Evolutionary conservation across 768 basidiomycete species (phyloP), one percentile per base, ranked within the genome.

Genomic region (Rhodosporidiobolus odoratus): DNA sequence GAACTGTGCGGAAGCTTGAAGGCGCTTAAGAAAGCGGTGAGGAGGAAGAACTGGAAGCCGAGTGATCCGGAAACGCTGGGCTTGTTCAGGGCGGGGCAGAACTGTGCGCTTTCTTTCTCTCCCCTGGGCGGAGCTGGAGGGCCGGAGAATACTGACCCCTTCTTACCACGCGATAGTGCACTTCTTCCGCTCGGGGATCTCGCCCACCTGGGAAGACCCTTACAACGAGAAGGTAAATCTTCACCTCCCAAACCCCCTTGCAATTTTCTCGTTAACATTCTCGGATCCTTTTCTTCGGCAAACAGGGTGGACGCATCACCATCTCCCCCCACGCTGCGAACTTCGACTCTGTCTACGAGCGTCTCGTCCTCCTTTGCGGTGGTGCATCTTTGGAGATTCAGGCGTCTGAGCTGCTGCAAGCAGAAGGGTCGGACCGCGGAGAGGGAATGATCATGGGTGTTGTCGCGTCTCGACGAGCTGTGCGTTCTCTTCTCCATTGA

Each of bases 151-250:
- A n/a, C n/a, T 45, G 43, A 45, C 43, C 43, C 12, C 43, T 45
- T 23, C 12, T 23, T 45, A n/a, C n/a, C 43, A 45, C 43, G 12
- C 43, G 43, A 45, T 45, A 45, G 43, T 74, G 61, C 73, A 74
- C 41, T 74, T 74, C 53, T 74, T 74, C 68, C 52, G 69, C 2
- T 48, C 62, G 12, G 73, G 73, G 3, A 69, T 74, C 50, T 35
- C 19, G n/a, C 73, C 73, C 34, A 74, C 73, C 12, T 74, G 73
- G 73, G 73, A 74, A 57, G 73, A 74, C 48, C 65, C 68, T 38
- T 74, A 69, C 54, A 74, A 74, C 66, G 73, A 67, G 43, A 70
- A 74, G 58, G 72, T 69, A 32, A 43, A 47, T 30, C 12, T 59
- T 23, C 38, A n/a, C 38, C 25, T 23, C 35, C 43, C 19, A 12